Conservation (phyloP, 78 protist species). For the Polysphondylium violaceum region DNA sequence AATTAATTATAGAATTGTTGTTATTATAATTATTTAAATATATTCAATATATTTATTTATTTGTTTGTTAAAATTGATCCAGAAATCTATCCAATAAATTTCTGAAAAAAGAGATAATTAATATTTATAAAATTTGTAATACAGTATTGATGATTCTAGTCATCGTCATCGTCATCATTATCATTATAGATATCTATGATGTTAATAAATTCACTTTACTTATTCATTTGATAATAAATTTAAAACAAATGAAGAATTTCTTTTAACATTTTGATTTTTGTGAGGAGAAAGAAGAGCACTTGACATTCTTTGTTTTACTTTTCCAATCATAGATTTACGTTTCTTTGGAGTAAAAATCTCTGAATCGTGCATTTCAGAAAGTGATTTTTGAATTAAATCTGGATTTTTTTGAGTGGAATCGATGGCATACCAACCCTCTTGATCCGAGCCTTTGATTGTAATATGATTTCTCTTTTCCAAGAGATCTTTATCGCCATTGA, state of each 20-base stretch:
- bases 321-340: conserved; percentile 50
- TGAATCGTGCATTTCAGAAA: conserved; percentile 25
- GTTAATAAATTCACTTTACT: no score
- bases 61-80: no score
- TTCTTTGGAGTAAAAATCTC: conserved; percentile 60
- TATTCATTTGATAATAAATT: no score
- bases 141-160: no score
- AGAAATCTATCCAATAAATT: no score
- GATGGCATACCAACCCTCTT: conserved; percentile 49
- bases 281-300: conserved; percentile 20
- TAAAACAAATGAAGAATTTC: conserved; percentile 68
- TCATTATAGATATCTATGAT: neutral
- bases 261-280: neutral
- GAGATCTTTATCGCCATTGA: neutral
- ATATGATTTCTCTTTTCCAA: conserved; percentile 10
- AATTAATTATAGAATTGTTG: neutral
- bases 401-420: conserved; percentile 12
- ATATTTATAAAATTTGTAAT: no score
- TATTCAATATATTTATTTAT: no score
- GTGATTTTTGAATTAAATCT: conserved; percentile 5
- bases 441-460: conserved; percentile 31
- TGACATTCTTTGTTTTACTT: conserved; percentile 30
- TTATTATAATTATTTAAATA: neutral
- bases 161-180: neutral
- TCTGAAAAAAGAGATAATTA: no score